phyloP scores from a whole-genome alignment of 345 rosid genomes.

The Lepidium sativum region DNA sequence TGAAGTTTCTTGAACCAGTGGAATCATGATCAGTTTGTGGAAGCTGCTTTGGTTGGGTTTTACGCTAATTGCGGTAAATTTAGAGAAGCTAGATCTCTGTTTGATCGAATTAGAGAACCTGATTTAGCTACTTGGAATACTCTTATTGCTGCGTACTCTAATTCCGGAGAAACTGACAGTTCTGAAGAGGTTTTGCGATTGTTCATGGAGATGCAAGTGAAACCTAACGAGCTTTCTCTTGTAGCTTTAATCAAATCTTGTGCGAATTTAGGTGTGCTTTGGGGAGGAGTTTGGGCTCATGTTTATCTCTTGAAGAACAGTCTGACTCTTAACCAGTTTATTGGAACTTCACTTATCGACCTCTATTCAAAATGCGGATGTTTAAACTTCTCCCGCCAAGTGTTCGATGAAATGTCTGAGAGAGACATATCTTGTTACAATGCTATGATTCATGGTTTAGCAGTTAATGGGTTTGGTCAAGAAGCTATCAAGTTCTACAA shows the following conservation, averaged over 20 bases:
- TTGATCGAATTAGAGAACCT: conserved; percentile 41
- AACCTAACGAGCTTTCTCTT: conserved; percentile 55
- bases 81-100: conserved; percentile 40
- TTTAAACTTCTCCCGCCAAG: conserved; percentile 28
- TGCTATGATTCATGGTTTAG: conserved; percentile 56
- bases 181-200: conserved; percentile 31
- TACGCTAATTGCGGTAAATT: conserved; percentile 43
- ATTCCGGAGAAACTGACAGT: background rate
- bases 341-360: conserved; percentile 43
- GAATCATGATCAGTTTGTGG: conserved; percentile 41
- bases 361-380: conserved; percentile 45
- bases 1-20: conserved; percentile 40
- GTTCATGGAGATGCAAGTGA: conserved; percentile 44
- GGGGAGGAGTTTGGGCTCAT: conserved; percentile 53
- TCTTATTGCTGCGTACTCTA: conserved; percentile 46
- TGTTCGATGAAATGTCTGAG: conserved; percentile 42
- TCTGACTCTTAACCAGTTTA: conserved; percentile 38
- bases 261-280: conserved; percentile 43
- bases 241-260: conserved; percentile 52
- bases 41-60: conserved; percentile 46
- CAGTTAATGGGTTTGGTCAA: conserved; percentile 41
- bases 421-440: conserved; percentile 43
- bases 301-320: conserved; percentile 33
- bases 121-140: conserved; percentile 66
- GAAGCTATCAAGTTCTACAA: conserved; percentile 35